Conservation (phyloP, 192 early-diverging fungal species). For the Gaertneriomyces sp. region DNA sequence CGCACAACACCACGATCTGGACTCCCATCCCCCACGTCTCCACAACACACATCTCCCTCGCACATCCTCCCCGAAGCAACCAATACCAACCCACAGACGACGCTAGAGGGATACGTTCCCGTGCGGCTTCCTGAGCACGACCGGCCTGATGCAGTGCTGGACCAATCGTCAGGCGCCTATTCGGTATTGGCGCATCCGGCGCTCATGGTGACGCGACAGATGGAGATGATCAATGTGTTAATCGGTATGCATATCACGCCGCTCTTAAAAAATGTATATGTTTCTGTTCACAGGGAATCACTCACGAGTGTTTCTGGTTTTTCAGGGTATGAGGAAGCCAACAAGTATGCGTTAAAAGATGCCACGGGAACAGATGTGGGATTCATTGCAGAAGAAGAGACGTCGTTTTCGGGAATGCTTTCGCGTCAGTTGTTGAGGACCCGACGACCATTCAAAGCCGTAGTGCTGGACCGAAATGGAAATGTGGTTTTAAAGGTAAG, state of each 20-base stretch:
- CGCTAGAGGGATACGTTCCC: slow-evolving; percentile 12
- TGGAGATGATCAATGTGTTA: slow-evolving; percentile 82
- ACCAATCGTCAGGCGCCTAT: slow-evolving; percentile 19
- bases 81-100: not conserved
- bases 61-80: slow-evolving; percentile 7
- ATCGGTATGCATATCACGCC: slow-evolving; percentile 33
- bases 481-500: slow-evolving; percentile 64
- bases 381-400: slow-evolving; percentile 77
- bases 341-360: slow-evolving; percentile 77
- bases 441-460: slow-evolving; percentile 72
- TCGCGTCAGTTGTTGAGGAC: slow-evolving; percentile 69
- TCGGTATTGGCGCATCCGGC: slow-evolving; percentile 48
- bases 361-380: slow-evolving; percentile 54
- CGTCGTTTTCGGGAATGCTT: slow-evolving; percentile 55
- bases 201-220: slow-evolving; percentile 65
- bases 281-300: not conserved
- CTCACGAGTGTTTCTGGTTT: not conserved
- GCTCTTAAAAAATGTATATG: not conserved
- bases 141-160: slow-evolving; percentile 15
- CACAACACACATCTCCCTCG: not conserved
- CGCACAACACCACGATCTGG: not conserved
- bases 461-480: slow-evolving; percentile 67
- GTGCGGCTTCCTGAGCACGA: slow-evolving; percentile 11
- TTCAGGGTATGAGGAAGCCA: slow-evolving; percentile 79
- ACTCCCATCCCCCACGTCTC: not conserved